Evolutionary conservation across 805 yeast species (phyloP).

Genomic region (Hemisphaericaspora nanyangensis): DNA sequence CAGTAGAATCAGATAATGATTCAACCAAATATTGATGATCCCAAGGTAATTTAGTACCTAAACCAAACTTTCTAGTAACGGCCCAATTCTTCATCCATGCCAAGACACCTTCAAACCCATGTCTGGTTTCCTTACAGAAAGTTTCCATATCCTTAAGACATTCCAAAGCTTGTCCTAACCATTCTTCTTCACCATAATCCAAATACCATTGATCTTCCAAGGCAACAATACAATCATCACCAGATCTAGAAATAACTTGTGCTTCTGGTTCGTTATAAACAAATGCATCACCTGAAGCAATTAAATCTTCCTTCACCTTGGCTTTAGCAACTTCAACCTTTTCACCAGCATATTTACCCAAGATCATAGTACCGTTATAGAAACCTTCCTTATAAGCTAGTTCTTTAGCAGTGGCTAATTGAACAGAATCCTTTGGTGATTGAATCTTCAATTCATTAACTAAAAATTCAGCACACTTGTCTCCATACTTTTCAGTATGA

Average conservation of each 20-base stretch:
- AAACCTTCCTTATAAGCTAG: conserved; percentile 94
- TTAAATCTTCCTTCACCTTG: conserved; percentile 76
- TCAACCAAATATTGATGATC: conserved; percentile 91
- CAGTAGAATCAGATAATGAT: conserved; percentile 91
- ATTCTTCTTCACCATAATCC: conserved; percentile 91
- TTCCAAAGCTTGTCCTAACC: conserved; percentile 81
- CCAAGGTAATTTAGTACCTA: conserved; percentile 96
- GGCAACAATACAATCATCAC: conserved; percentile 94
- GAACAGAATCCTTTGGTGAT: conserved; percentile 87
- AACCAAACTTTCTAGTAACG: conserved; percentile 91
- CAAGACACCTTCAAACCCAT: conserved; percentile 90
- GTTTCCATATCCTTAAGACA: conserved; percentile 75
- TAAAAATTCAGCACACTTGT: conserved; percentile 76
- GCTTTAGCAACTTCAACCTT: conserved; percentile 90
- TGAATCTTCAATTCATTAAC: conserved; percentile 86
- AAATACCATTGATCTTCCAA: conserved; percentile 98
- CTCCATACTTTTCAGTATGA: conserved; percentile 82
- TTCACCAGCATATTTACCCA: conserved; percentile 83
- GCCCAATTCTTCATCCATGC: conserved; percentile 99
- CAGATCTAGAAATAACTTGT: conserved; percentile 86
- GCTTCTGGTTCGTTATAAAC: conserved; percentile 94
- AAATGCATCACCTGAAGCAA: conserved; percentile 76
- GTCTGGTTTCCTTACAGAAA: conserved; percentile 75
- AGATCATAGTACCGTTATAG: conserved; percentile 79
- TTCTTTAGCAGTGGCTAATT: conserved; percentile 90